Evolutionary conservation across 371 early-diverging fungal species (phyloP).

Genomic region (Smittium culicis): DNA sequence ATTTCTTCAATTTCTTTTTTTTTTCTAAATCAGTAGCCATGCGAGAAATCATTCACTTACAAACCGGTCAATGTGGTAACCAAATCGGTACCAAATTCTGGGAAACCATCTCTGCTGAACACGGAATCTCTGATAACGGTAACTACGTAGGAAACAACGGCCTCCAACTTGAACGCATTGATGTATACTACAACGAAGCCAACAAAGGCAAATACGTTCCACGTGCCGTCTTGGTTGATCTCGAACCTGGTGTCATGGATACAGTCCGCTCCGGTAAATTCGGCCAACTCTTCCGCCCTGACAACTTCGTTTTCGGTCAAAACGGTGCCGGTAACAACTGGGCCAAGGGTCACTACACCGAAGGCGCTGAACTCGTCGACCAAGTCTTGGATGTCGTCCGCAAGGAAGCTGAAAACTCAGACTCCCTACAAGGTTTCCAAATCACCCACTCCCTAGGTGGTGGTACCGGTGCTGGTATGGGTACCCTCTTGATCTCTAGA

Average conservation of each 20-base stretch:
- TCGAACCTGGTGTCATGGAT: slow-evolving; percentile 99
- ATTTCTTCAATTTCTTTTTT: neutral
- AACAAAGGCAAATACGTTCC: slow-evolving; percentile 51
- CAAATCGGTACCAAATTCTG: slow-evolving; percentile 80
- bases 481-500: slow-evolving; percentile 69
- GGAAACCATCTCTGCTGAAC: slow-evolving; percentile 88
- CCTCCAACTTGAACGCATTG: slow-evolving; percentile 87
- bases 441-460: slow-evolving; percentile 78
- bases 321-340: slow-evolving; percentile 88
- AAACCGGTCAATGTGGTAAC: slow-evolving; percentile 78
- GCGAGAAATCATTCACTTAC: no score
- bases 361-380: slow-evolving; percentile 81
- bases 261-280: slow-evolving; percentile 60
- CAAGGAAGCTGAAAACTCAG: slow-evolving; percentile 70
- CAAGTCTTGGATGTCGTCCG: slow-evolving; percentile 64
- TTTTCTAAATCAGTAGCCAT: no score
- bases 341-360: slow-evolving; percentile 89
- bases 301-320: slow-evolving; percentile 70
- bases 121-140: slow-evolving; percentile 74
- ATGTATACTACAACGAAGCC: slow-evolving; percentile 95
- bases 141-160: slow-evolving; percentile 43
- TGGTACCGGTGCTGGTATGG: slow-evolving; percentile 82
- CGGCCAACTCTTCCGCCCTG: slow-evolving; percentile 73
- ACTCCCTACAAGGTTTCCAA: slow-evolving; percentile 81
- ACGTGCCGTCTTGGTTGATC: slow-evolving; percentile 55